Percentiles rank a stretch among this genome's conserved stretches.
Evolutionary conservation across 75 land plant species (phyloP).

Genomic region (Selaginella moellendorffii): DNA sequence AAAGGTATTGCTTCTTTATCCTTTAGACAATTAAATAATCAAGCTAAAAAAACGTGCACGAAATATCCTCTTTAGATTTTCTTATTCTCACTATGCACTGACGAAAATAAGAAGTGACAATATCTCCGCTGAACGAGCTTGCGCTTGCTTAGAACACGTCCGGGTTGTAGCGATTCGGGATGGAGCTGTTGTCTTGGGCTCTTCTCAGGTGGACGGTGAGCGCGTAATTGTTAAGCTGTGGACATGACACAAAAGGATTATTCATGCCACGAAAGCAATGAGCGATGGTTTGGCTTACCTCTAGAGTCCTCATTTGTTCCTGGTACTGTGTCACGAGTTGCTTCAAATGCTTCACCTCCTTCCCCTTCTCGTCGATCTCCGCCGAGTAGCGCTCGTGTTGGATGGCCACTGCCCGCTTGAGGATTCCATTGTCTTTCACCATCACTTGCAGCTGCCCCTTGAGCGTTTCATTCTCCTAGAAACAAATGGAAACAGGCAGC

Average conservation of each 20-base stretch:
- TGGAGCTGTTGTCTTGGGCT: slow-evolving; percentile 65
- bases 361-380: slow-evolving; percentile 48
- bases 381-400: slow-evolving; percentile 75
- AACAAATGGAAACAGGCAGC: no score
- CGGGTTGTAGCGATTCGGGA: slow-evolving; percentile 70
- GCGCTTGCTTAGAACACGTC: slow-evolving; percentile 41
- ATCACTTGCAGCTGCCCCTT: slow-evolving; percentile 63
- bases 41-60: background rate
- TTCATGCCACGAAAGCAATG: background rate
- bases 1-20: no score
- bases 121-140: no score
- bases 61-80: background rate
- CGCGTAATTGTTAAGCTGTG: slow-evolving; percentile 77
- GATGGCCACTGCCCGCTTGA: slow-evolving; percentile 86
- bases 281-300: slow-evolving; percentile 27
- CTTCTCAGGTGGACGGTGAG: slow-evolving; percentile 57
- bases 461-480: slow-evolving; percentile 60
- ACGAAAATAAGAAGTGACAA: no score
- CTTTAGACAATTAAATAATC: no score
- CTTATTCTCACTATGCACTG: no score
- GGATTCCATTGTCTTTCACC: slow-evolving; percentile 54
- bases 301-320: slow-evolving; percentile 64
- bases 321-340: slow-evolving; percentile 73
- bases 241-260: slow-evolving; percentile 5
- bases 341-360: slow-evolving; percentile 70